Evolutionary conservation across 257 asterid species (phyloP).

Genomic region (Solanum etuberosum): DNA sequence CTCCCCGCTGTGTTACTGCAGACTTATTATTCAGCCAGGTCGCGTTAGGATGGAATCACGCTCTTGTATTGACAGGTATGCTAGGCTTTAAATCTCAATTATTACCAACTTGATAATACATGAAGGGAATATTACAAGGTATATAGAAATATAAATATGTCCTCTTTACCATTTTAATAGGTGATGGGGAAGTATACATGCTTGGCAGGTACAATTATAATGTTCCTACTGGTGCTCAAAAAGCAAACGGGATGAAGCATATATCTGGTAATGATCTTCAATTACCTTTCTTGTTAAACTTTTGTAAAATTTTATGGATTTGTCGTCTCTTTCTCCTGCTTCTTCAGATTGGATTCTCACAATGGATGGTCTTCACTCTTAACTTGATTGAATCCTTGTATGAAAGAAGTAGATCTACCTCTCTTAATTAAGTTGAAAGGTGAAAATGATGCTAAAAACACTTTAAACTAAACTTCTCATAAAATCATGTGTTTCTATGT

Average conservation of each 20-base stretch:
- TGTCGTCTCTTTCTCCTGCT: not conserved
- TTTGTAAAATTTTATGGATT: not conserved
- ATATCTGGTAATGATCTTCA: conserved; percentile 14
- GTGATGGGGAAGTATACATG: conserved; percentile 48
- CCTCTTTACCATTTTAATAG: conserved; percentile 7
- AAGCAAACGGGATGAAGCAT: conserved; percentile 10
- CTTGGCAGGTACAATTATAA: conserved; percentile 76
- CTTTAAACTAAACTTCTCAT: not conserved
- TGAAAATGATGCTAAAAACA: not conserved
- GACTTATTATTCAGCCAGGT: conserved; percentile 27
- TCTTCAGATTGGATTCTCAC: not conserved
- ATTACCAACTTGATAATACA: not conserved
- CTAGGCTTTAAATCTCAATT: not conserved
- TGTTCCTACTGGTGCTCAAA: conserved; percentile 29
- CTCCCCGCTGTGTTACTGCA: conserved; percentile 24
- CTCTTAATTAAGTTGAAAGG: not conserved
- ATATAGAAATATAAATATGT: not conserved
- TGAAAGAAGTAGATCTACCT: not conserved
- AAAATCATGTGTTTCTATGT: not conserved
- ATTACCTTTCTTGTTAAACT: not conserved
- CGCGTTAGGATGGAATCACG: conserved; percentile 93
- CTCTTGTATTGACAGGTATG: conserved; percentile 51
- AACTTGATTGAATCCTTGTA: not conserved
- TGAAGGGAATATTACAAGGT: not conserved
- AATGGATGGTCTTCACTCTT: not conserved